Conservation (phyloP, 1,139 yeast genomes). For the Scheffersomyces illinoinensis region DNA sequence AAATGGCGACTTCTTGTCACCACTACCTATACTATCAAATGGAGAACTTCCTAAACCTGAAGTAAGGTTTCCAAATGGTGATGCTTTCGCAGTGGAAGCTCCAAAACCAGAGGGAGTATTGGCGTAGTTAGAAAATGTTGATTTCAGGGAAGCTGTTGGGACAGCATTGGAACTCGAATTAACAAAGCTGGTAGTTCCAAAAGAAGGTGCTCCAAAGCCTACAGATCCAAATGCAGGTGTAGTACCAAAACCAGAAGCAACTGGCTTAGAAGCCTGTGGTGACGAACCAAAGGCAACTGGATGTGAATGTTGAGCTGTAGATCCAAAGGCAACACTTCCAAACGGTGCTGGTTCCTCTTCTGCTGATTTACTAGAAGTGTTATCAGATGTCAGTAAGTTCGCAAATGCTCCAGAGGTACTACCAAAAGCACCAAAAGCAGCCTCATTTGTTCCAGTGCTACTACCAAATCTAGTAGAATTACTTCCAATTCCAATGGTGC, state of each 20-base stretch:
- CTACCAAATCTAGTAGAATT: constrained; percentile 4
- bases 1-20: constrained; percentile 8
- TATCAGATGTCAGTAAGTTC: not conserved
- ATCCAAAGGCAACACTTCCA: constrained; percentile 3
- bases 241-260: constrained; percentile 5
- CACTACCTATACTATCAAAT: constrained; percentile 4
- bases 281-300: not conserved
- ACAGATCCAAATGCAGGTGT: constrained; percentile 7
- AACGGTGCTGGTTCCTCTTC: constrained; percentile 1
- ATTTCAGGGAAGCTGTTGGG: constrained; percentile 3
- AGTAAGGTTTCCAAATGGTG: constrained; percentile 14
- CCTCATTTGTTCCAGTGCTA: not conserved
- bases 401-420: not conserved
- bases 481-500: constrained; percentile 11
- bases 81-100: constrained; percentile 3
- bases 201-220: constrained; percentile 12
- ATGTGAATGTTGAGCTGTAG: not conserved
- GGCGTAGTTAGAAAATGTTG: constrained; percentile 11
- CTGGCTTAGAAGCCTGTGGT: not conserved
- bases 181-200: constrained; percentile 16
- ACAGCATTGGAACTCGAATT: not conserved
- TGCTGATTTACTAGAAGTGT: not conserved
- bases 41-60: constrained; percentile 4
- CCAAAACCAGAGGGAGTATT: constrained; percentile 15
- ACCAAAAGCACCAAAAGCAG: constrained; percentile 1